Evolutionary conservation across 768 basidiomycete genomes (phyloP).

Genomic region (Xerocomellus amylosporus): DNA sequence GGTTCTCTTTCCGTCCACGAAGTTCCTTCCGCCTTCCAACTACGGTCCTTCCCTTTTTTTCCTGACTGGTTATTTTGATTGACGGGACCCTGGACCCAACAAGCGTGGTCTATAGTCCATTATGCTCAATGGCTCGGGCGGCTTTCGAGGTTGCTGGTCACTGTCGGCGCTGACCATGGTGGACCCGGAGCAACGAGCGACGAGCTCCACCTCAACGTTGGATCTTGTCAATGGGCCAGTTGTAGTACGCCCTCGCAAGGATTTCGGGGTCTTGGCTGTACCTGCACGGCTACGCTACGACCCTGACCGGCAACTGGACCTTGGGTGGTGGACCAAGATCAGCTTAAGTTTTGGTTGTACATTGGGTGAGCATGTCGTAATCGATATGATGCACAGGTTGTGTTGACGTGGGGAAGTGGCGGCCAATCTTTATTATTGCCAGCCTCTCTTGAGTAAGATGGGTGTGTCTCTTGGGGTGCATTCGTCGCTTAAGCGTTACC

Average conservation of each 20-base stretch:
- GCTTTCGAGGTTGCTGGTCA: slow-evolving; percentile 14
- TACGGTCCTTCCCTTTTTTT: slow-evolving; percentile 14
- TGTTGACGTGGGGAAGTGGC: slow-evolving; percentile 32
- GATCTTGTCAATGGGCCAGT: not conserved
- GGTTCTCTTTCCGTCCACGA: slow-evolving; percentile 1
- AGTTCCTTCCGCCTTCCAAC: slow-evolving; percentile 9
- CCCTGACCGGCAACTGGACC: slow-evolving; percentile 36
- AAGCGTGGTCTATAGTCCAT: not conserved
- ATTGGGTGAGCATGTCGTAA: slow-evolving; percentile 34
- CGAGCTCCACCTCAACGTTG: not conserved
- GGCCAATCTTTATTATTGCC: slow-evolving; percentile 79
- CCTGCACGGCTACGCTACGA: slow-evolving; percentile 42
- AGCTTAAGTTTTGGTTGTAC: slow-evolving; percentile 49
- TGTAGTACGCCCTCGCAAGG: slow-evolving; percentile 7
- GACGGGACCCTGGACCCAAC: not conserved
- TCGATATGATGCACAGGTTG: not conserved
- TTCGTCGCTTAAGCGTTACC: not conserved
- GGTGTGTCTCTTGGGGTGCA: not conserved
- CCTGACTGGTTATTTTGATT: not conserved
- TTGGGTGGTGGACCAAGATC: slow-evolving; percentile 40
- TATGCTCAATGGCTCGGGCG: slow-evolving; percentile 13
- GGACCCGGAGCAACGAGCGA: slow-evolving; percentile 5
- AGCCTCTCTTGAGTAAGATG: slow-evolving; percentile 67
- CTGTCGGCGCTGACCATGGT: slow-evolving; percentile 10
- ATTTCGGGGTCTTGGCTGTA: slow-evolving; percentile 48